Evolutionary conservation across 2,329 filamentous ascomycete genomes (phyloP).

Genomic region (Pseudocercospora crystallina): DNA sequence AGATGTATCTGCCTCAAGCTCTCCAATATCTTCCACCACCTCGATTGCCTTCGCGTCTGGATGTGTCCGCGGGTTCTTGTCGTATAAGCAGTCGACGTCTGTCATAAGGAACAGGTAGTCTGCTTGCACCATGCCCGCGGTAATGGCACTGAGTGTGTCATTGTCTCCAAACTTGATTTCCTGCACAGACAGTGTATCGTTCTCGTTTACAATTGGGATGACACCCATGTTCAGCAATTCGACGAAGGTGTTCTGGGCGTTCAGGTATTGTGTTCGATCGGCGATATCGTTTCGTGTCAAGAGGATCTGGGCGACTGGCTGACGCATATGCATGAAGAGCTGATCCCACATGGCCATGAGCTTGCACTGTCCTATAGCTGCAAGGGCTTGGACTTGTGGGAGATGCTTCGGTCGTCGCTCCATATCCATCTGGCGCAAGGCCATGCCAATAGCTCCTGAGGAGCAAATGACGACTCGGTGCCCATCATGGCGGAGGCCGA

Average conservation of each 20-base stretch:
- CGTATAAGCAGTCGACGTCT: slow-evolving; percentile 95
- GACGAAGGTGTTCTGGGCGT: slow-evolving; percentile 91
- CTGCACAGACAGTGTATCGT: slow-evolving; percentile 92
- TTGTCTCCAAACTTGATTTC: slow-evolving; percentile 99
- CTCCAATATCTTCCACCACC: slow-evolving; percentile 83
- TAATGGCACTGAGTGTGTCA: slow-evolving; percentile 94
- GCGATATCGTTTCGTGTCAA: slow-evolving; percentile 95
- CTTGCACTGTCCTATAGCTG: slow-evolving; percentile 92
- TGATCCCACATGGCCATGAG: slow-evolving; percentile 96
- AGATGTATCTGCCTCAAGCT: slow-evolving; percentile 84
- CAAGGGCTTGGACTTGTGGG: slow-evolving; percentile 85
- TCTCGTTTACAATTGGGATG: slow-evolving; percentile 98
- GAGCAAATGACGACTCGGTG: slow-evolving; percentile 95
- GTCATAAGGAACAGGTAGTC: slow-evolving; percentile 98
- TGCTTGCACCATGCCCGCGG: slow-evolving; percentile 93
- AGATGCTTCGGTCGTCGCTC: slow-evolving; percentile 86
- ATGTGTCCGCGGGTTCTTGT: slow-evolving; percentile 85
- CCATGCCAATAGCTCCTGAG: slow-evolving; percentile 94
- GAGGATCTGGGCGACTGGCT: slow-evolving; percentile 92
- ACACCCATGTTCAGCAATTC: slow-evolving; percentile 92
- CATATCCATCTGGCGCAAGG: slow-evolving; percentile 84
- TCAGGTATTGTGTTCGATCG: slow-evolving; percentile 91
- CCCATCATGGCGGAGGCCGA: slow-evolving; percentile 82
- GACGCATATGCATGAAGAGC: slow-evolving; percentile 80
- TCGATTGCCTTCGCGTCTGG: slow-evolving; percentile 87